Evolutionary conservation across 768 basidiomycete genomes (phyloP), one percentile per base, ranked within the genome.

Genomic region (Thelephora aurantiotincta): DNA sequence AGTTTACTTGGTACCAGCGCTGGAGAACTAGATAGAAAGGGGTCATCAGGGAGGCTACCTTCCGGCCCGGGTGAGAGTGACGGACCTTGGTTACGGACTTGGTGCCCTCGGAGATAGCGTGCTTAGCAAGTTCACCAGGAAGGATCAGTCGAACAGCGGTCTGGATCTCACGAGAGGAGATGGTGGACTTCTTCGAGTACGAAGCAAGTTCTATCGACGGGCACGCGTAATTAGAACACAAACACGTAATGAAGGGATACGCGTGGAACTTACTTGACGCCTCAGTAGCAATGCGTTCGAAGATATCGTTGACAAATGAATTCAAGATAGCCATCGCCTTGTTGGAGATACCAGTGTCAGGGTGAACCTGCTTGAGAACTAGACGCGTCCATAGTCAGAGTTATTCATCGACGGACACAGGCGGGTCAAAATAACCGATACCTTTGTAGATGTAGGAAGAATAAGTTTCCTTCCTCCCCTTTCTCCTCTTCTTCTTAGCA

Each of bases 171-270:
- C 94, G 87, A 19, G 91, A 96, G 16, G 93, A 94, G 65, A 98
- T 98, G 38, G 94, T 97, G 2, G 94, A 96, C 68, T 96, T 94
- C 78, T 97, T 94, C 48, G 93, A 96, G 75, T 98, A 98, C 1
- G 89, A 78, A 48, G 93, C 91, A 59, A 98, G 90, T 69, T 94
- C 87, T 90, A 57, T 3, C 37, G 11, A 20, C 33, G 1, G 1
- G 9, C 35, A 2, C 33, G 33, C 7, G 12, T 1, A 2, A 2
- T 1, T 23, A 54, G 11, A 52, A n/a, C 20, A 19, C 23, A 6
- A 36, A 19, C 0, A 38, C 16, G 13, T 6, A 1, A 19, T 14
- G 35, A 1, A 14, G 14, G 4, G 16, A 22, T 33, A 43, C 7
- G 0, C 36, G 44, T 34, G 56, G 6, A 12, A 67, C 83, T 50